phyloP scores from a whole-genome alignment of 2,329 filamentous ascomycete species.

The Aspergillus sp. region DNA sequence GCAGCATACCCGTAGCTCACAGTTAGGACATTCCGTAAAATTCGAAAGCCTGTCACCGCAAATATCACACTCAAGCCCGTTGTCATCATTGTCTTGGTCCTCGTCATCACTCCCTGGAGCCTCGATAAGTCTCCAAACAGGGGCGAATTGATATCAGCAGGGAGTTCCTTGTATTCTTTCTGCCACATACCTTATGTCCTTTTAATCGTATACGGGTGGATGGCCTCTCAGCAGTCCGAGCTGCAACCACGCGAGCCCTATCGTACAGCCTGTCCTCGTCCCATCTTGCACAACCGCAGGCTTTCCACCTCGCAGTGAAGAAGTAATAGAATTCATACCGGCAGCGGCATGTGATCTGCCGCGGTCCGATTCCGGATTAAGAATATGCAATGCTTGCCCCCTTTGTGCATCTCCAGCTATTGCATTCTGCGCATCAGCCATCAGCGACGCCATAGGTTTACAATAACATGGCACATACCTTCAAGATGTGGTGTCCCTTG shows the following conservation, averaged over 20 bases:
- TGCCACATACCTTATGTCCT: constrained; percentile 6
- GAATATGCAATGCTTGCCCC: no score
- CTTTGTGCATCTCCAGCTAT: no score
- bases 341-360: constrained; percentile 22
- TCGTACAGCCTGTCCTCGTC: constrained; percentile 24
- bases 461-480: no score
- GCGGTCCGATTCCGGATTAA: no score
- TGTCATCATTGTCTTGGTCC: no score
- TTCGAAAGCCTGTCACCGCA: constrained; percentile 6
- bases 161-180: constrained; percentile 17
- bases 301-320: constrained; percentile 29
- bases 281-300: constrained; percentile 27
- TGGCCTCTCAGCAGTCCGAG: neutral
- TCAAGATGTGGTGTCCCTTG: no score
- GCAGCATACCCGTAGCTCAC: constrained; percentile 8
- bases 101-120: neutral
- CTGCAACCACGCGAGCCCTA: constrained; percentile 7
- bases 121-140: constrained; percentile 6
- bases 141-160: constrained; percentile 2
- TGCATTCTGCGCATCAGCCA: no score
- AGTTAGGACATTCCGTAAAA: constrained; percentile 13
- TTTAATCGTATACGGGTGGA: neutral
- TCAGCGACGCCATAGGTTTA: no score
- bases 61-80: constrained; percentile 3
- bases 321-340: constrained; percentile 33